Evolutionary conservation across 495 filamentous ascomycete species (phyloP), one percentile per base, ranked within the genome.

Genomic region (Tuber borchii): DNA sequence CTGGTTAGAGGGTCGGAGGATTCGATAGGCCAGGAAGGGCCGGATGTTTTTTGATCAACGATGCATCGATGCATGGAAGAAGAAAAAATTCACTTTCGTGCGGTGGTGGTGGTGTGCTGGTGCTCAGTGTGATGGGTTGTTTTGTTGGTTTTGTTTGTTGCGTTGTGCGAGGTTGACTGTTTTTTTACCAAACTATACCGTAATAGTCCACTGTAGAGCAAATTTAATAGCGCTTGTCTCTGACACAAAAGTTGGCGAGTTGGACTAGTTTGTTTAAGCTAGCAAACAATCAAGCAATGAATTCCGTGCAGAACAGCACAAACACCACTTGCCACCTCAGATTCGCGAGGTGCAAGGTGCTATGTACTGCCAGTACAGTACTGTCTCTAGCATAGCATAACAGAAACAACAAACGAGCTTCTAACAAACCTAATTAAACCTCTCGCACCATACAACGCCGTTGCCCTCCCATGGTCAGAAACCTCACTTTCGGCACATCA

Each of bases 51-150:
- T 16, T 65, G 56, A 65, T 65, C 26, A 65, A 65, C 56, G 56
- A 65, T 65, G 56, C 56, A 65, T 65, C n/a, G 56, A 65, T 65
- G 56, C 56, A 65, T 65, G 14, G 56, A 65, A 65, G 56, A 14
- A 14, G 12, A 26, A 65, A 31, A 65, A 31, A 31, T 31, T 4
- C 56, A 26, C n/a, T 61, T 65, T 17, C 3, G 10, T 31, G 51
- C 14, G n/a, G 51, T 26, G 51, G 51, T 26, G 51, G 51, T 26
- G 51, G 22, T 26, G 51, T 26, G 9, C 22, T 61, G 51, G 51
- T 19, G 51, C n/a, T 61, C 8, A n/a, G 14, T 0, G 51, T 61
- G 51, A 65, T 65, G 56, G 12, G n/a, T 65, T 65, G 56, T 65
- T 65, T 7, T 65, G 56, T 65, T 65, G 56, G 56, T 65, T 17